Evolutionary conservation across 495 filamentous ascomycete species (phyloP), one percentile per base, ranked within the genome.

Genomic region (Penicillium lagena): DNA sequence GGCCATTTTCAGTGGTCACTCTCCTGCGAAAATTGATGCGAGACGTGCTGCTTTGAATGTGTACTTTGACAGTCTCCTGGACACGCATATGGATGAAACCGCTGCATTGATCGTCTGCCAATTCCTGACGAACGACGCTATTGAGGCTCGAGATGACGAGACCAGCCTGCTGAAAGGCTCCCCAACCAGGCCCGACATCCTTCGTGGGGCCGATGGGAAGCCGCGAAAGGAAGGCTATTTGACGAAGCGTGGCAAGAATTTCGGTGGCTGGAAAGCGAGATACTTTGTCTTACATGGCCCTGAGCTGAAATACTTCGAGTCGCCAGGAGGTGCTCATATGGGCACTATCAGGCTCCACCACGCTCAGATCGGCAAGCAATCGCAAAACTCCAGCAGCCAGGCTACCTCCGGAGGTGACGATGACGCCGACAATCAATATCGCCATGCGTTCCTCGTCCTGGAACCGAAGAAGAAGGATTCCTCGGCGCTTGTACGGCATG

Each of bases 381-480:
- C 76, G 7, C 80, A 86, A 46, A 71, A 66, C 45, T 47, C 71
- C 36, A 71, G 61, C 37, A 60, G 61, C 5, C 79, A 79, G 55
- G 34, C 82, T 87, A 32, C 76, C 85, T 8, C 76, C 81, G 11
- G 73, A 76, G 14, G 64, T 14, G 77, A 79, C 14, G 83, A 85
- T 34, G 89, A 95, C 45, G 72, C 80, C 32, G 93, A 98, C 36
- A 95, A 93, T 54, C 87, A 97, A 58, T 97, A 95, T 60, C 84
- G 93, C 9, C 93, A 98, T 69, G 93, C 94, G 6, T 97, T 98
- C 65, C 72, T 97, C 37, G 85, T 98, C 42, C 55, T 96, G 33
- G 93, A 98, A 62, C 90, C 90, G 1, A 98, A 97, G 71, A 87
- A 87, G 63, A 98, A 96, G 62, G 94, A 98, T 63, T 87, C 90